phyloP scores from a whole-genome alignment of 2,329 filamentous ascomycete species.

The Fusarium nelsonii region DNA sequence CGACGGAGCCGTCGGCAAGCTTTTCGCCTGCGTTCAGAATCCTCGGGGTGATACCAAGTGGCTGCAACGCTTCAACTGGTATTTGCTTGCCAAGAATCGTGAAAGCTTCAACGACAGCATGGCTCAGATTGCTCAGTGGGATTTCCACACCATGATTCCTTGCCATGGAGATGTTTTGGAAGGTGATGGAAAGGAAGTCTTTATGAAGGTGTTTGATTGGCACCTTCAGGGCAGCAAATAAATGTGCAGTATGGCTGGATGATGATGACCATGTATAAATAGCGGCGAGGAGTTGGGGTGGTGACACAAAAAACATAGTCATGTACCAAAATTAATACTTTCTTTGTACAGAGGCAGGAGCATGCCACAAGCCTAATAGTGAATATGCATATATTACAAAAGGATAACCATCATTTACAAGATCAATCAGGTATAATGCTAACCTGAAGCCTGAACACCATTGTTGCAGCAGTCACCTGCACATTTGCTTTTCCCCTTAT shows the following conservation, averaged over 20 bases:
- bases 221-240: conserved; percentile 67
- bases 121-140: conserved; percentile 79
- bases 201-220: conserved; percentile 85
- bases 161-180: conserved; percentile 95
- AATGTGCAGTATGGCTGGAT: not conserved
- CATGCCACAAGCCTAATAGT: not conserved
- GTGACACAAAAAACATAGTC: not conserved
- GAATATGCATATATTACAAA: not conserved
- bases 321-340: not conserved
- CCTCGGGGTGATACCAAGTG: conserved; percentile 76
- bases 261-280: conserved; percentile 1
- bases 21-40: conserved; percentile 68
- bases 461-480: conserved; percentile 4
- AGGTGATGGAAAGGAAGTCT: conserved; percentile 77
- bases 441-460: conserved; percentile 8
- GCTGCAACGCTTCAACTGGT: conserved; percentile 87
- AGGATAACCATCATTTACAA: not conserved
- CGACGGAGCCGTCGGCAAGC: conserved; percentile 55
- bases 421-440: conserved; percentile 17
- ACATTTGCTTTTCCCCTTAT: conserved; percentile 25
- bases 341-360: not conserved
- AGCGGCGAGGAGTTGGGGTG: conserved; percentile 11
- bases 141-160: conserved; percentile 86
- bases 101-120: conserved; percentile 77
- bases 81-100: conserved; percentile 74